These are phyloP conservation scores for Fusarium fracticaudum DNA, from an alignment of 2,329 filamentous ascomycete genomes.

Conservation along the genomic window DNA sequence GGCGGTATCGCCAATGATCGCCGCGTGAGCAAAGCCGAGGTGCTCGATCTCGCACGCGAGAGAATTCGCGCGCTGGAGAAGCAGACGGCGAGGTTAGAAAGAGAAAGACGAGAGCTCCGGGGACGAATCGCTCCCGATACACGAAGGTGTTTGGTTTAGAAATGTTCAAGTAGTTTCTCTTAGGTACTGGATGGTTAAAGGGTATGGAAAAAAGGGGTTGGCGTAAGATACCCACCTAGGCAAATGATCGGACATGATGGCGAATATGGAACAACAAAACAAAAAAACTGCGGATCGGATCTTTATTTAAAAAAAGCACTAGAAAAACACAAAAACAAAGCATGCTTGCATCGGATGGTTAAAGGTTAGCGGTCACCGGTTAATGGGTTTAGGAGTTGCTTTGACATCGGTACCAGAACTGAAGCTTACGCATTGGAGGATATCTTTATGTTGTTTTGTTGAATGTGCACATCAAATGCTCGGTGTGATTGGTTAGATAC, in stretches of 20 bases:
- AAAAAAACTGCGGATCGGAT: conserved; percentile 4
- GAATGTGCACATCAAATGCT: background rate
- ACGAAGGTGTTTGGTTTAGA: conserved; percentile 15
- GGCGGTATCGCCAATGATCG: conserved; percentile 44
- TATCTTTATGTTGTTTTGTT: background rate
- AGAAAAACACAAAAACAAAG: conserved; percentile 5
- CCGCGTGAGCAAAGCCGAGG: conserved; percentile 56
- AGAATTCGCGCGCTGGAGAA: conserved; percentile 53
- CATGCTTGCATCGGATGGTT: background rate
- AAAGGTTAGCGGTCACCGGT: background rate
- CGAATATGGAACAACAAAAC: conserved; percentile 18
- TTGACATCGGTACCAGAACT: conserved; percentile 9
- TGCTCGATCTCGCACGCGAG: conserved; percentile 56
- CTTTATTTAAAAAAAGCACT: background rate
- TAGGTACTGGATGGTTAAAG: background rate
- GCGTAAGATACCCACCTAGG: background rate
- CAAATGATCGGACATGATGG: background rate
- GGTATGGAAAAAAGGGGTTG: background rate
- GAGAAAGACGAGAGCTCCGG: conserved; percentile 48
- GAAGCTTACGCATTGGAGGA: background rate
- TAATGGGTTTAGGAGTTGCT: conserved; percentile 21
- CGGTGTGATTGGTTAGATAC: background rate
- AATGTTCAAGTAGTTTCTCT: background rate
- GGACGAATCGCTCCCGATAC: conserved; percentile 27
- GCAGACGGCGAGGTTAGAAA: conserved; percentile 50